Evolutionary conservation across 2,329 filamentous ascomycete species (phyloP), one percentile per base, ranked within the genome.

Genomic region (Zalaria sp.): DNA sequence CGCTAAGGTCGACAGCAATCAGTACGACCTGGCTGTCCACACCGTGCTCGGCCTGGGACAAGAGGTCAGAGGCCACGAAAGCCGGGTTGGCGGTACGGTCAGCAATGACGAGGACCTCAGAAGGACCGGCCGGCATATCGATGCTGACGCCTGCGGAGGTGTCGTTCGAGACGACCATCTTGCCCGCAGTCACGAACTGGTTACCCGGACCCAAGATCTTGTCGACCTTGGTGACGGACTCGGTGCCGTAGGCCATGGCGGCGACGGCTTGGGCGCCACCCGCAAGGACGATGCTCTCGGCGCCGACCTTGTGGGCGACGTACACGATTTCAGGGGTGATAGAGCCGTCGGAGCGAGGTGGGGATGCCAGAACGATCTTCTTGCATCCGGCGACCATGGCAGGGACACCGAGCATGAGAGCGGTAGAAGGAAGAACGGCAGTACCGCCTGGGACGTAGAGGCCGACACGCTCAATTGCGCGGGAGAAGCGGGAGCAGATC

Each of bases 151-250:
- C 83, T 8, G 91, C 91, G 46, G 87, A 93, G 36, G 91, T 96
- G 59, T 98, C 91, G 62, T 98, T 98, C 63, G 82, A 85, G 35
- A 98, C 91, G 53, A 88, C 74, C 91, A 98, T 98, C 75, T 98
- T 98, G 40, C 85, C 91, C 1, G 91, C 91, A 0, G 91, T 98
- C 34, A 98, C 91, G 57, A 96, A 98, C 62, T 96, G 91, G 65
- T 98, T 98, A 31, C 91, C 91, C 3, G 91, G 91, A 0, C 91
- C 91, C 8, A 96, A 77, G 52, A 98, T 95, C 75, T 98, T 98
- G 71, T 98, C 91, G 5, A 98, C 91, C 68, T 98, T 98, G 61
- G 72, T 84, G 39, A 98, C 78, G 52, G 80, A 89, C 63, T 95
- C 83, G 0, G 91, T 98, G 38, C 91, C 91, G 64, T 98, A 98